Percentiles rank a stretch among this genome's conserved stretches.
Conservation (phyloP, 2,329 filamentous ascomycete species). For the Tolypocladium endophyticum region DNA sequence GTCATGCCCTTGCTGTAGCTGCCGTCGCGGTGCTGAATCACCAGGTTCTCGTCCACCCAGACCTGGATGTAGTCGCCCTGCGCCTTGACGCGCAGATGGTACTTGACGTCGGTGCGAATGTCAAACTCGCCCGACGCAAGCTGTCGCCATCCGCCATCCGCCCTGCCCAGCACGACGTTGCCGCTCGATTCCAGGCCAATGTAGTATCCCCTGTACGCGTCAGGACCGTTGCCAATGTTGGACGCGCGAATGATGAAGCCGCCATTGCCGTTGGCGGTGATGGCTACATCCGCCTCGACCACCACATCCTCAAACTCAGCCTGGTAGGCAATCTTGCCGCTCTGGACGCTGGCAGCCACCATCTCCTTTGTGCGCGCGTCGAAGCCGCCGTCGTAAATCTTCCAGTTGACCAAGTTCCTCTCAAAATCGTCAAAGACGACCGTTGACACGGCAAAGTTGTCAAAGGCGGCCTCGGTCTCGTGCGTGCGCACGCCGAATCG, state of each 20-base stretch:
- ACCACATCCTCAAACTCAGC: neutral
- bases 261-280: neutral
- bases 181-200: neutral
- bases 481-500: neutral
- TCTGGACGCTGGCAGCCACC: neutral
- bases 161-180: neutral
- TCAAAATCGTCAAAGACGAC: neutral
- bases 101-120: neutral
- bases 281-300: neutral
- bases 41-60: neutral
- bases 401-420: neutral
- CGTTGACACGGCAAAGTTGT: neutral
- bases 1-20: neutral
- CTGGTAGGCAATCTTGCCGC: neutral
- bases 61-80: neutral
- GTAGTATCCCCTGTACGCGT: neutral
- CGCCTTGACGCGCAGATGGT: neutral
- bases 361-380: neutral
- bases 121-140: neutral
- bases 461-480: neutral
- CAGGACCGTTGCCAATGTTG: neutral
- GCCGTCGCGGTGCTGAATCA: neutral
- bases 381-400: neutral
- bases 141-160: neutral
- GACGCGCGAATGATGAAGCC: neutral